Conservation (phyloP, 2,329 filamentous ascomycete genomes). For the Verticillium alfalfae region DNA sequence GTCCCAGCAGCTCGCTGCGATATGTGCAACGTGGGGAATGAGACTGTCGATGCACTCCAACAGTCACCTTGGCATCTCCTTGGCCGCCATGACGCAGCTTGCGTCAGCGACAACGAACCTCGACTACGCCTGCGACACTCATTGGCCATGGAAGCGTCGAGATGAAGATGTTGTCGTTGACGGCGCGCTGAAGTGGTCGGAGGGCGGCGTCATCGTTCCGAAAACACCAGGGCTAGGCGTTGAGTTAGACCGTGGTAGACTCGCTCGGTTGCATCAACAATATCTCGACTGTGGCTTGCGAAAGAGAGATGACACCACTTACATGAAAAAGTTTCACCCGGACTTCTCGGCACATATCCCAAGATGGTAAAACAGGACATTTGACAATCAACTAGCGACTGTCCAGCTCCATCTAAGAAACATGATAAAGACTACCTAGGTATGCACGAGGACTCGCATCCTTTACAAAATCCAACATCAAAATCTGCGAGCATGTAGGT, state of each 20-base stretch:
- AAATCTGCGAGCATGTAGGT: too few relatives aligned
- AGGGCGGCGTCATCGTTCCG: conserved; percentile 28
- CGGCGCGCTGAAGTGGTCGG: conserved; percentile 27
- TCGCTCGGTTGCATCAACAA: conserved; percentile 27
- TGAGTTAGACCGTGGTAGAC: conserved; percentile 28
- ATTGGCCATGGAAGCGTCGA: conserved; percentile 37
- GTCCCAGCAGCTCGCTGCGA: conserved; percentile 30
- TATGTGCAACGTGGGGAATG: conserved; percentile 32
- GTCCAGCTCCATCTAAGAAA: too few relatives aligned
- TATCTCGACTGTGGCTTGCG: conserved; percentile 29
- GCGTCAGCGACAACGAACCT: conserved; percentile 32
- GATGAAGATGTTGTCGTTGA: conserved; percentile 33
- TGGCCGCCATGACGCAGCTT: conserved; percentile 36
- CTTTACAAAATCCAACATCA: neutral
- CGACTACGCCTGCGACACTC: conserved; percentile 36
- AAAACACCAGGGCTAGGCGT: conserved; percentile 26
- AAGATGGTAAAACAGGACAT: conserved; percentile 17
- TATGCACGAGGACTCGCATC: too few relatives aligned
- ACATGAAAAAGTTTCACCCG: conserved; percentile 27
- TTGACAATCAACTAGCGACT: too few relatives aligned
- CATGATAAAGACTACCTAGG: too few relatives aligned
- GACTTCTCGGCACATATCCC: conserved; percentile 25
- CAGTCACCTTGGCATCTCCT: conserved; percentile 33
- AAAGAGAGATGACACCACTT: conserved; percentile 30
- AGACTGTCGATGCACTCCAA: conserved; percentile 37